Conservation (phyloP, 2,329 filamentous ascomycete species). For the Cytospora schulzeri region DNA sequence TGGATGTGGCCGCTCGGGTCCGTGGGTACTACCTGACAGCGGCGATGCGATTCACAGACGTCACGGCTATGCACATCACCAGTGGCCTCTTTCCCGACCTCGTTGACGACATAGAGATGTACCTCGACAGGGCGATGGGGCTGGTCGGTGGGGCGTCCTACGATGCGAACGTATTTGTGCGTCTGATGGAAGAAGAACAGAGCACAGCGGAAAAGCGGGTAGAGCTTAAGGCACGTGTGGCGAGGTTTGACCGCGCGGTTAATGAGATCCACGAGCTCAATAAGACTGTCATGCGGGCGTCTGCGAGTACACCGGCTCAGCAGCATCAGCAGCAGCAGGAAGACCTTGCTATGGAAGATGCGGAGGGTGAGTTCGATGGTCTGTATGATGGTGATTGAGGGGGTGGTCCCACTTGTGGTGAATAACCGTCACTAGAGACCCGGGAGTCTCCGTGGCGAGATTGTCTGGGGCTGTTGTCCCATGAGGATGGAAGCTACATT, state of each 20-base stretch:
- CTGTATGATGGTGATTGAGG: conserved; percentile 8
- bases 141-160: conserved; percentile 35
- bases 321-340: conserved; percentile 12
- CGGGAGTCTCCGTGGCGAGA: not conserved
- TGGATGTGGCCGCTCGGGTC: conserved; percentile 64
- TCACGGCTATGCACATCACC: conserved; percentile 49
- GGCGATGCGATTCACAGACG: conserved; percentile 64
- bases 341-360: conserved; percentile 18
- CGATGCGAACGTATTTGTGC: conserved; percentile 32
- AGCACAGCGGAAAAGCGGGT: conserved; percentile 36
- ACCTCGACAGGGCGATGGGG: conserved; percentile 49
- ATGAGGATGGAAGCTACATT: not conserved
- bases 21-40: conserved; percentile 72
- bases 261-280: conserved; percentile 40
- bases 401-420: too few species aligned
- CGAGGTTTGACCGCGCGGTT: conserved; percentile 40
- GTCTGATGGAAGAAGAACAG: conserved; percentile 43
- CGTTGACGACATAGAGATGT: conserved; percentile 41
- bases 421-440: too few species aligned
- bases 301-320: not conserved
- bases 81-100: conserved; percentile 53
- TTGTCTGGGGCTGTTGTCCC: not conserved
- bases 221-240: conserved; percentile 37
- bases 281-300: conserved; percentile 23
- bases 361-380: conserved; percentile 5